Percentiles rank a stretch among this genome's conserved stretches.
Conservation (phyloP, 2,329 filamentous ascomycete genomes). For the Chaetomiaceae sp. region DNA sequence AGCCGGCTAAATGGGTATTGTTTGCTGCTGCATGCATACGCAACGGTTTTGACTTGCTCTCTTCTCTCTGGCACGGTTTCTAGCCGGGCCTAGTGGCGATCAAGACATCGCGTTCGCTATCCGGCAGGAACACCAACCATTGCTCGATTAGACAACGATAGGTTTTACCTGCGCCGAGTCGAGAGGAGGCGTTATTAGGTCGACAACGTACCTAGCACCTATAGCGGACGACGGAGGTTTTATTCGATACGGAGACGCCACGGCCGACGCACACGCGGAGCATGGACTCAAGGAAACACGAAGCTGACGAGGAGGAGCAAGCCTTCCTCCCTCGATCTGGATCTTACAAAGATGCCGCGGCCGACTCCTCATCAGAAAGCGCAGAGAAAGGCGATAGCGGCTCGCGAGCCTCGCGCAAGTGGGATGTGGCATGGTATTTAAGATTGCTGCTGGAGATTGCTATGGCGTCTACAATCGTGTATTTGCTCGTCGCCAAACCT, state of each 20-base stretch:
- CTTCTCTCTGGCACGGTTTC: not conserved
- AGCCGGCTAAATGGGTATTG: conserved; percentile 2
- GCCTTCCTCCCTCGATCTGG: conserved; percentile 27
- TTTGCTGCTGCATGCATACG: not conserved
- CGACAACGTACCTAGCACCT: too few species aligned
- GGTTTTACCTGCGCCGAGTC: too few species aligned
- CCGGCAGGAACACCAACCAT: not conserved
- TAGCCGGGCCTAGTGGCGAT: not conserved
- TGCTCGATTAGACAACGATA: too few species aligned
- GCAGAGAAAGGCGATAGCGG: not conserved
- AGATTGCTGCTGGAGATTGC: conserved; percentile 30
- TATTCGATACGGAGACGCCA: not conserved
- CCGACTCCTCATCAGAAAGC: not conserved
- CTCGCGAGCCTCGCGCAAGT: conserved; percentile 17
- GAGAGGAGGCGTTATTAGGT: too few species aligned
- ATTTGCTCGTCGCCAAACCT: conserved; percentile 24
- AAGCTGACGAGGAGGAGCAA: conserved; percentile 30
- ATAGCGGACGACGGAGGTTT: not conserved
- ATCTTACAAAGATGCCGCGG: not conserved
- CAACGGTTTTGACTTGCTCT: not conserved
- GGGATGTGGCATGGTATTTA: conserved; percentile 23
- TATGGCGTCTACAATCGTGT: conserved; percentile 31
- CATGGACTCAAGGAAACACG: conserved; percentile 24
- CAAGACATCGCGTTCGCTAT: not conserved
- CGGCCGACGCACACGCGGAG: too few species aligned